phyloP scores from a whole-genome alignment of 2,329 filamentous ascomycete genomes.

The Penicillium olsonii region DNA sequence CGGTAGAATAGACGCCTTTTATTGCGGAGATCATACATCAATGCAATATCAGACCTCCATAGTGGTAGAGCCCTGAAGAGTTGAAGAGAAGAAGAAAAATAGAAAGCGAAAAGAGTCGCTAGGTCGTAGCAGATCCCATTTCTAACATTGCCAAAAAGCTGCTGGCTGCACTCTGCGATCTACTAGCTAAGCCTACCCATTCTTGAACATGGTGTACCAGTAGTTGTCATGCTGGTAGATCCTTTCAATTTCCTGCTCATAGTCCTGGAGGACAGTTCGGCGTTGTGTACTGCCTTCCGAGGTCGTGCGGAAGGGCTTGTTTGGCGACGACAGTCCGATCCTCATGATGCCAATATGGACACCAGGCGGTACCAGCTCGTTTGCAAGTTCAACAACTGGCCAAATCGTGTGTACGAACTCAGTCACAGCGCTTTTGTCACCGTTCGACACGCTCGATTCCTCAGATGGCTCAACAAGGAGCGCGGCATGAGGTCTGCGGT shows the following conservation, averaged over 20 bases:
- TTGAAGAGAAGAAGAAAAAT: no score
- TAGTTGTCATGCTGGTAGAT: no score
- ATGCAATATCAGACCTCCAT: no score
- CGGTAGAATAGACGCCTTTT: no score
- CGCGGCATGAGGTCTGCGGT: slow-evolving; percentile 34
- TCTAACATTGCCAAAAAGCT: no score
- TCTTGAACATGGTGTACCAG: no score
- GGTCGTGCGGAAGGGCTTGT: slow-evolving; percentile 47
- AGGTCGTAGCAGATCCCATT: no score
- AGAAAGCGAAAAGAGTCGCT: no score
- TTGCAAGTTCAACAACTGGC: slow-evolving; percentile 46
- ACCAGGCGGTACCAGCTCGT: slow-evolving; percentile 40
- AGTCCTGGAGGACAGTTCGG: slow-evolving; percentile 7
- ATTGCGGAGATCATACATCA: no score
- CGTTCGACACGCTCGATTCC: not conserved
- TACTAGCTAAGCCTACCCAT: no score
- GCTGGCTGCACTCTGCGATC: no score
- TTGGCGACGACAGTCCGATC: slow-evolving; percentile 41
- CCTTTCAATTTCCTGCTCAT: slow-evolving; percentile 15
- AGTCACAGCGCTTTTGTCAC: slow-evolving; percentile 24
- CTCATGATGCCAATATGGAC: slow-evolving; percentile 44
- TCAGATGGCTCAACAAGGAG: slow-evolving; percentile 37
- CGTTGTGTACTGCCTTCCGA: slow-evolving; percentile 41
- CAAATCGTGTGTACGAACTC: slow-evolving; percentile 51
- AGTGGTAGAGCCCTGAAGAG: no score